Conservation (phyloP, 805 yeast species). For the Pichia phayaonensis region DNA sequence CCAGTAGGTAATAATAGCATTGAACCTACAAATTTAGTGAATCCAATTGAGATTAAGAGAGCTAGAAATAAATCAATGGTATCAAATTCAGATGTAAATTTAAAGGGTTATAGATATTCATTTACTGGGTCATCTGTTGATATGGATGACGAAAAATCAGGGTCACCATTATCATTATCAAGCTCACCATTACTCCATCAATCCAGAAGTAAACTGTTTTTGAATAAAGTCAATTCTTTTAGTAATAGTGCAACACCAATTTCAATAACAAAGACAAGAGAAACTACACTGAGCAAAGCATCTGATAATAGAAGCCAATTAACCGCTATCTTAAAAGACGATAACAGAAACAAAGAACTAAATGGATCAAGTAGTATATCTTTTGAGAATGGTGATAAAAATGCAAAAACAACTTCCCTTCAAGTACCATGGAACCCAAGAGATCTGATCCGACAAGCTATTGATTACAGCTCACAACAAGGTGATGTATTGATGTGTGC, state of each 20-base stretch:
- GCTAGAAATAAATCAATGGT: not conserved
- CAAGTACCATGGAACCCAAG: conserved; percentile 51
- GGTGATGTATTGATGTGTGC: conserved; percentile 62
- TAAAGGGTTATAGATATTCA: conserved; percentile 20
- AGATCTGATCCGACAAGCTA: conserved; percentile 40
- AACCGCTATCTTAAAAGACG: conserved; percentile 22
- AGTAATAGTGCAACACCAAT: not conserved
- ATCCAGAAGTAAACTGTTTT: conserved; percentile 9
- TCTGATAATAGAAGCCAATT: conserved; percentile 24
- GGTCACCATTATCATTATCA: conserved; percentile 16
- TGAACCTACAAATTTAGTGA: too few relatives aligned
- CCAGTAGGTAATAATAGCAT: not conserved
- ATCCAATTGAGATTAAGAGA: conserved; percentile 17
- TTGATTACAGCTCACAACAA: conserved; percentile 48
- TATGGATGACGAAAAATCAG: conserved; percentile 29
- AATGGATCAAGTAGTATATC: not conserved
- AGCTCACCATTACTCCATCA: conserved; percentile 11
- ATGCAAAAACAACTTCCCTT: conserved; percentile 13
- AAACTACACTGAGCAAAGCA: conserved; percentile 12
- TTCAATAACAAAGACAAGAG: conserved; percentile 6
- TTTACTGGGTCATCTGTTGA: conserved; percentile 29
- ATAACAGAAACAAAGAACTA: not conserved
- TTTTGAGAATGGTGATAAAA: not conserved
- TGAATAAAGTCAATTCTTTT: conserved; percentile 1
- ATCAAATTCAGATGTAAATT: not conserved